phyloP scores from a whole-genome alignment of 2,329 filamentous ascomycete genomes.

The Nemania serpens region DNA sequence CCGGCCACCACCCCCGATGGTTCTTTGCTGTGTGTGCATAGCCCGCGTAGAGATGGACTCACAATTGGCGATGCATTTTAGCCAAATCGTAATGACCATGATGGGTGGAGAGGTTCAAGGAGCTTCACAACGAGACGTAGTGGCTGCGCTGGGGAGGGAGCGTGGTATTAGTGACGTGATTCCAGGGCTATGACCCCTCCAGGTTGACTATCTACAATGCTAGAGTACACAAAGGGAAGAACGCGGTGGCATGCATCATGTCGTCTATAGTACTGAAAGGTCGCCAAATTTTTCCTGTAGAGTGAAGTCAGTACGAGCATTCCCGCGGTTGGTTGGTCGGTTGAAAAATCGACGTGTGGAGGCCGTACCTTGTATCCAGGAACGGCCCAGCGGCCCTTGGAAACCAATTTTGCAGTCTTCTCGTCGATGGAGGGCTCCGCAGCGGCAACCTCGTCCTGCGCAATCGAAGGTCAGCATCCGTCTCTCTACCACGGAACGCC shows the following conservation, averaged over 20 bases:
- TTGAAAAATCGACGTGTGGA: background rate
- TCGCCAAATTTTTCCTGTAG: slow-evolving; percentile 97
- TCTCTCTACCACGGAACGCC: background rate
- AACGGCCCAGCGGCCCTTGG: slow-evolving; percentile 97
- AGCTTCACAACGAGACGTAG: background rate
- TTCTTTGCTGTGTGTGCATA: too few relatives aligned
- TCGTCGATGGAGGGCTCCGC: slow-evolving; percentile 97
- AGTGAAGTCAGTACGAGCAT: slow-evolving; percentile 49
- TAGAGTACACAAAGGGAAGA: slow-evolving; percentile 67
- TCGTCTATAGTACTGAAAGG: slow-evolving; percentile 83
- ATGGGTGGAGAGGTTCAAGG: background rate
- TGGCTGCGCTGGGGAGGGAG: background rate
- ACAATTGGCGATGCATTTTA: too few relatives aligned
- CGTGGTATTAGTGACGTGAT: slow-evolving; percentile 31
- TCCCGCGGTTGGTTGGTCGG: background rate
- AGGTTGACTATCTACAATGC: slow-evolving; percentile 68
- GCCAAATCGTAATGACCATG: background rate
- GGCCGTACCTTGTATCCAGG: slow-evolving; percentile 93
- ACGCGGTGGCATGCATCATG: slow-evolving; percentile 39
- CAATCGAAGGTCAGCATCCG: slow-evolving; percentile 27
- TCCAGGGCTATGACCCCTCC: slow-evolving; percentile 33
- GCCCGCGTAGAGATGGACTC: too few relatives aligned
- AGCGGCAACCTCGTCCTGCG: slow-evolving; percentile 88
- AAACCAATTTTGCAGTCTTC: slow-evolving; percentile 92
- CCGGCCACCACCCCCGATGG: too few relatives aligned